Conservation (phyloP, 2,329 filamentous ascomycete species). For the Zasmidium cellare region DNA sequence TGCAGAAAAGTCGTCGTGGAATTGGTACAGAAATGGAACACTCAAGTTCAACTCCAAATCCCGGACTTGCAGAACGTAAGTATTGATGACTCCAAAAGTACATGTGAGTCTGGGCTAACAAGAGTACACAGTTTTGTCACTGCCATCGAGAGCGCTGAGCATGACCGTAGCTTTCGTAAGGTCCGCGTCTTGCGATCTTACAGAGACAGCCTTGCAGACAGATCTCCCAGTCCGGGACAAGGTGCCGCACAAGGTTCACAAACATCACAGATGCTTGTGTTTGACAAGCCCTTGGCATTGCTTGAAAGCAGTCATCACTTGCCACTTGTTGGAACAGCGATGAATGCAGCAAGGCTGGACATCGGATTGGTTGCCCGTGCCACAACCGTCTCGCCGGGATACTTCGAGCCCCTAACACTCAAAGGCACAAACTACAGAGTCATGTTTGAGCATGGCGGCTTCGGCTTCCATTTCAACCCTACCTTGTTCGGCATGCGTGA, state of each 20-base stretch:
- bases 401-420: background rate
- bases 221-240: background rate
- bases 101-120: background rate
- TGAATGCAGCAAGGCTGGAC: background rate
- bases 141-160: background rate
- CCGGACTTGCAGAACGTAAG: background rate
- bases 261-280: background rate
- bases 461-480: conserved; percentile 1
- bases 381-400: background rate
- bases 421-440: background rate
- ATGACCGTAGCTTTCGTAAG: background rate
- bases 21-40: background rate
- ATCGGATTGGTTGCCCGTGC: background rate
- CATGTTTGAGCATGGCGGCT: background rate
- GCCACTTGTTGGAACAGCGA: background rate
- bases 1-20: background rate
- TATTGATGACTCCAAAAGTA: background rate
- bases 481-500: background rate
- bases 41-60: background rate
- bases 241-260: background rate
- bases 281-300: background rate
- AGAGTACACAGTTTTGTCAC: background rate
- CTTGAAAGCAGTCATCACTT: background rate
- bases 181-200: background rate
- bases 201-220: background rate